phyloP scores from a whole-genome alignment of 805 yeast genomes.

The Saturnispora saitoi region DNA sequence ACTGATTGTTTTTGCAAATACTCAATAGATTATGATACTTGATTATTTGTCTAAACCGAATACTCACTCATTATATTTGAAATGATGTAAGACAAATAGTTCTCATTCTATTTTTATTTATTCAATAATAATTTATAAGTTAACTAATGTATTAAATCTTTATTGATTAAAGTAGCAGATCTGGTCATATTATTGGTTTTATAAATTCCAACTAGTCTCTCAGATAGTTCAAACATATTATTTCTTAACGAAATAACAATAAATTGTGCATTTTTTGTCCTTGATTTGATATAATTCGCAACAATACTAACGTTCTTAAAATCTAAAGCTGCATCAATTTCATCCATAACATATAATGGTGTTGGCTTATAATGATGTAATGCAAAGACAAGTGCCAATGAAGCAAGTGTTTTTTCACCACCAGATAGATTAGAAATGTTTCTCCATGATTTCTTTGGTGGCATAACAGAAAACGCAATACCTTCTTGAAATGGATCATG shows the following conservation, averaged over 20 bases:
- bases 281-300: slow-evolving; percentile 91
- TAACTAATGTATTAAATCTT: slow-evolving; percentile 29
- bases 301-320: slow-evolving; percentile 95
- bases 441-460: slow-evolving; percentile 97
- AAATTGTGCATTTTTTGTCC: slow-evolving; percentile 94
- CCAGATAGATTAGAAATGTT: slow-evolving; percentile 93
- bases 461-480: slow-evolving; percentile 94
- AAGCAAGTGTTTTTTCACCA: slow-evolving; percentile 94
- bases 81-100: no score
- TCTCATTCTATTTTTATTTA: neutral
- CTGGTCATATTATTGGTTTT: slow-evolving; percentile 86
- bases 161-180: slow-evolving; percentile 70
- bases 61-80: no score
- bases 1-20: no score
- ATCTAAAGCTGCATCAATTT: slow-evolving; percentile 97
- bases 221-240: slow-evolving; percentile 96
- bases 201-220: slow-evolving; percentile 90
- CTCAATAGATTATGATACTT: no score
- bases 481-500: slow-evolving; percentile 98
- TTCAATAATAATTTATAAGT: no score
- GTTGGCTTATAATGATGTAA: slow-evolving; percentile 94
- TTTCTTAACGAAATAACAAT: slow-evolving; percentile 91
- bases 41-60: no score
- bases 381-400: slow-evolving; percentile 92
- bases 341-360: slow-evolving; percentile 97